phyloP scores from a whole-genome alignment of 2,329 filamentous ascomycete species.

The Ophiostoma angusticollis region DNA sequence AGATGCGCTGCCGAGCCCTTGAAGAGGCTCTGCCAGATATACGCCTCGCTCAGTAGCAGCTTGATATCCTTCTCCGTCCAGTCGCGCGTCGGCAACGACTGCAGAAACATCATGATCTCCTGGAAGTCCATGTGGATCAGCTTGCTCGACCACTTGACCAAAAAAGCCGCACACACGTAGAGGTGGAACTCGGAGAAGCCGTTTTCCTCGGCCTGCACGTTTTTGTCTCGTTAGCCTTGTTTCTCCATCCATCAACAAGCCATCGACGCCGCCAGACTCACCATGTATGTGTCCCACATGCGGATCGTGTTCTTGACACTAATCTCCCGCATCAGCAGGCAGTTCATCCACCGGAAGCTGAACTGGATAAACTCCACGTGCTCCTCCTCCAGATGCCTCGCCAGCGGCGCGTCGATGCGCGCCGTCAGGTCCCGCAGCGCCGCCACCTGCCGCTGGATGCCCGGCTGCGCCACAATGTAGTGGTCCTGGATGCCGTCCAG shows the following conservation, averaged over 20 bases:
- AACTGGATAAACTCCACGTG: constrained; percentile 98
- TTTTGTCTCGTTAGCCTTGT: neutral
- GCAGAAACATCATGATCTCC: constrained; percentile 98
- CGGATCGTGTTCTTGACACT: constrained; percentile 92
- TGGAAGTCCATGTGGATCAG: constrained; percentile 95
- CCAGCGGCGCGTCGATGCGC: constrained; percentile 71
- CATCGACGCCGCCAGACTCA: constrained; percentile 35
- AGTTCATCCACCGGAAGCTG: constrained; percentile 99
- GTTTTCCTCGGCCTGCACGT: constrained; percentile 76
- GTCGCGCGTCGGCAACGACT: constrained; percentile 77
- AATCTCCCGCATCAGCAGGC: constrained; percentile 92
- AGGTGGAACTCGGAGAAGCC: constrained; percentile 97
- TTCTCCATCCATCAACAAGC: neutral
- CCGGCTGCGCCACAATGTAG: constrained; percentile 94
- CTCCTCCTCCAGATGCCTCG: constrained; percentile 80
- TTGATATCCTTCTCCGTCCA: constrained; percentile 99
- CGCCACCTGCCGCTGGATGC: constrained; percentile 86
- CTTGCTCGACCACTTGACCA: constrained; percentile 96
- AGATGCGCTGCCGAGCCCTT: constrained; percentile 89
- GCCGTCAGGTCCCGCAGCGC: constrained; percentile 81
- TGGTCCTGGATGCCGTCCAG: constrained; percentile 99
- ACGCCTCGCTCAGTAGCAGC: constrained; percentile 85
- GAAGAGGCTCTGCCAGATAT: constrained; percentile 97
- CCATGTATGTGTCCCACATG: constrained; percentile 99
- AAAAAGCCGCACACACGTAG: constrained; percentile 93